These are phyloP conservation scores for Exophiala spinifera DNA, from an alignment of 2,329 filamentous ascomycete genomes.

Conservation along the genomic window DNA sequence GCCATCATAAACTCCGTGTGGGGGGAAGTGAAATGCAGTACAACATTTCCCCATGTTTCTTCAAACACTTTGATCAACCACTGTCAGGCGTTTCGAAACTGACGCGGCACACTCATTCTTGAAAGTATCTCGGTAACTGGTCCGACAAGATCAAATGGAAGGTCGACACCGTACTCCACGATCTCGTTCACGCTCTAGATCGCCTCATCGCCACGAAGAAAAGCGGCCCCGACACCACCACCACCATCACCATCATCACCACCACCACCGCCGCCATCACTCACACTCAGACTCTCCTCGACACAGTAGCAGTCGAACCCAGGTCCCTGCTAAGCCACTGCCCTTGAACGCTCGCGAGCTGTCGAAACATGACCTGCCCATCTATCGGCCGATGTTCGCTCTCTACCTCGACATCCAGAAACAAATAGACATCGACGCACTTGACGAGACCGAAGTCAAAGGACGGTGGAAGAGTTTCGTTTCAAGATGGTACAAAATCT, in stretches of 20 bases:
- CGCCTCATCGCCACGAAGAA: conserved; percentile 16
- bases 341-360: conserved; percentile 66
- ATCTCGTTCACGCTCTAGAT: conserved; percentile 18
- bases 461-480: conserved; percentile 94
- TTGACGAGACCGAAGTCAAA: conserved; percentile 71
- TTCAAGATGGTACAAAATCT: conserved; percentile 67
- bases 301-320: background rate
- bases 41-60: no score
- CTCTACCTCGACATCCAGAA: conserved; percentile 90
- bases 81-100: no score
- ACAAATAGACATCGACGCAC: conserved; percentile 61
- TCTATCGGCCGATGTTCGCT: conserved; percentile 70
- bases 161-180: no score
- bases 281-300: conserved; percentile 2
- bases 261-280: no score
- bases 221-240: conserved; percentile 11
- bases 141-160: no score
- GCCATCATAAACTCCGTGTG: no score
- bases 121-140: no score
- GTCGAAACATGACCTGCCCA: conserved; percentile 63
- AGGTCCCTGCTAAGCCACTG: conserved; percentile 38
- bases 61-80: no score
- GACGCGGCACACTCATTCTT: no score
- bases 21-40: no score
- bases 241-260: background rate